Percentiles rank a stretch among this genome's conserved stretches.
These are phyloP conservation scores for Pelargonium fulgidum DNA, from an alignment of 441 rosid species.

Conservation along the genomic window DNA sequence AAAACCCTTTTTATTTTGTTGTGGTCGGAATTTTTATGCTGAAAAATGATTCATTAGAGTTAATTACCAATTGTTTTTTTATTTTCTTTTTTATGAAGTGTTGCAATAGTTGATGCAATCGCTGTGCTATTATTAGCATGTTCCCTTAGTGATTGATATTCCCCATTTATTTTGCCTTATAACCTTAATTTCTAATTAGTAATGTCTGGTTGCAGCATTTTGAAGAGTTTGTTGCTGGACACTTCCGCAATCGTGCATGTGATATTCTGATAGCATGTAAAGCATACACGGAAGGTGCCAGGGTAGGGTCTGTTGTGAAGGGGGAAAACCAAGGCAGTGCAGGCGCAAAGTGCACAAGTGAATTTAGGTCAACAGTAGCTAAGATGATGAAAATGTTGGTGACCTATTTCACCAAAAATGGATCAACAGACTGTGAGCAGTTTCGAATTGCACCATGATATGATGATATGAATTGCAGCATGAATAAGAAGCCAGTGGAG, in stretches of 20 bases:
- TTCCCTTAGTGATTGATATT: neutral
- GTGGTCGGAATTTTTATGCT: too few relatives aligned
- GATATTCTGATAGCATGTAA: slow-evolving; percentile 44
- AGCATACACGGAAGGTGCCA: slow-evolving; percentile 40
- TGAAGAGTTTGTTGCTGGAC: slow-evolving; percentile 40
- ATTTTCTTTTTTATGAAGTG: too few relatives aligned
- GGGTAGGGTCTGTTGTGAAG: slow-evolving; percentile 32
- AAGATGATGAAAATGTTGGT: slow-evolving; percentile 28
- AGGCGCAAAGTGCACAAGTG: slow-evolving; percentile 1
- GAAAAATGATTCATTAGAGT: too few relatives aligned
- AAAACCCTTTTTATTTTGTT: too few relatives aligned
- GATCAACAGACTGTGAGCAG: slow-evolving; percentile 34
- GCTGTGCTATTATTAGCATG: too few relatives aligned
- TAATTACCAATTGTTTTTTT: too few relatives aligned
- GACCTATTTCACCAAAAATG: slow-evolving; percentile 32
- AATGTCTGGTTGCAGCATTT: slow-evolving; percentile 39
- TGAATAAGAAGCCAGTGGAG: neutral
- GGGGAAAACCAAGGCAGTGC: slow-evolving; percentile 24
- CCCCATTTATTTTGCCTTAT: neutral
- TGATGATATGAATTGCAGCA: too few relatives aligned
- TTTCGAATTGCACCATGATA: slow-evolving; percentile 17
- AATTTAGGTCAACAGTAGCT: slow-evolving; percentile 23
- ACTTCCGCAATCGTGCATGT: slow-evolving; percentile 35
- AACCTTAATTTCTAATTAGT: neutral
- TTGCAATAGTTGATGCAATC: too few relatives aligned